phyloP scores from a whole-genome alignment of 2,329 filamentous ascomycete species.

The Ophiosphaerella narmari region DNA sequence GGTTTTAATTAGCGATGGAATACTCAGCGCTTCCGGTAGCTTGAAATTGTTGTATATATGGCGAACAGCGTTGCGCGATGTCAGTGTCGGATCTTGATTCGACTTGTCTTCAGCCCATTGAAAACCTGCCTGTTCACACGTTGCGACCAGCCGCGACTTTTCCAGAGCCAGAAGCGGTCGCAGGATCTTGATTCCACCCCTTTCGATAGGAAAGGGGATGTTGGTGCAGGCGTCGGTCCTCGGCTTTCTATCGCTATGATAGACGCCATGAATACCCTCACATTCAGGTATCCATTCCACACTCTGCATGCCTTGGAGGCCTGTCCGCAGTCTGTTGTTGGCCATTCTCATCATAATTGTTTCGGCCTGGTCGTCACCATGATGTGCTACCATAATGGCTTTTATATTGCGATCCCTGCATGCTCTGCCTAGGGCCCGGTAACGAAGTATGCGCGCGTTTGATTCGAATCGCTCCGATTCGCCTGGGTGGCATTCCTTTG shows the following conservation, averaged over 20 bases:
- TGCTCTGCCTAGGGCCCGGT: conserved; percentile 67
- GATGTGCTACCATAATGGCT: conserved; percentile 79
- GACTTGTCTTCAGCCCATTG: conserved; percentile 85
- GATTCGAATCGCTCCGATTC: conserved; percentile 73
- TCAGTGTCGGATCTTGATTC: conserved; percentile 77
- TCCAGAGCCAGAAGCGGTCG: conserved; percentile 72
- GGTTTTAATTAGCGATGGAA: conserved; percentile 58
- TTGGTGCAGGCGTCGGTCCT: conserved; percentile 11
- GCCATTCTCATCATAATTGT: conserved; percentile 81
- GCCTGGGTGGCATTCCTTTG: conserved; percentile 42
- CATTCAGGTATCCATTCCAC: conserved; percentile 81
- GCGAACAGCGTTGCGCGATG: conserved; percentile 79
- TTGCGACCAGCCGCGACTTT: conserved; percentile 75
- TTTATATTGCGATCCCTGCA: conserved; percentile 60
- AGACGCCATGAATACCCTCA: conserved; percentile 71
- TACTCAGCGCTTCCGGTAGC: conserved; percentile 73
- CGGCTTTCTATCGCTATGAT: conserved; percentile 47
- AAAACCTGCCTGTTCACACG: conserved; percentile 70
- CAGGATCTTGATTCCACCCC: conserved; percentile 68
- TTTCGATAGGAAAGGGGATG: conserved; percentile 55
- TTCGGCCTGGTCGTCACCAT: conserved; percentile 89
- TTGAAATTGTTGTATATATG: conserved; percentile 62
- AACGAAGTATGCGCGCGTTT: conserved; percentile 73
- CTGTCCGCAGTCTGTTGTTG: conserved; percentile 68
- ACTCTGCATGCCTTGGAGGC: conserved; percentile 70